A percentile compares a stretch with the other conserved stretches of the same genome.
Conservation (phyloP, 1,284 basidiomycete species). For the Moniliophthora roreri region DNA sequence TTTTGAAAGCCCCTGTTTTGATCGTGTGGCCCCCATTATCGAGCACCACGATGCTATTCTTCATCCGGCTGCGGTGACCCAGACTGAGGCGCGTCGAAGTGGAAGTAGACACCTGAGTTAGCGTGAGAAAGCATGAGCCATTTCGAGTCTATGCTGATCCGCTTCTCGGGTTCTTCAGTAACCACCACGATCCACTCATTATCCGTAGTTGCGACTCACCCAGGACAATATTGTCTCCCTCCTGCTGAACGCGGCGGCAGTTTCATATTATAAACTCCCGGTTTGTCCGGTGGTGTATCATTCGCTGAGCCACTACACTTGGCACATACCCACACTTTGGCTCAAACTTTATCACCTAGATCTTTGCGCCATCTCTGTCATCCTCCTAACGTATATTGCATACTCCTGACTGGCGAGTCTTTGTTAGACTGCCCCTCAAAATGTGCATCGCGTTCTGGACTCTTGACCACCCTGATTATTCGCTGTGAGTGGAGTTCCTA, state of each 20-base stretch:
- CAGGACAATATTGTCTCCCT: no score
- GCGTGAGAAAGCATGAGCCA: constrained; percentile 1
- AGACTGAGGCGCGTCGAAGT: neutral
- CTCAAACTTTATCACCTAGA: constrained; percentile 1
- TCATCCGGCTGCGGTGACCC: constrained; percentile 28
- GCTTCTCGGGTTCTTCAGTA: no score
- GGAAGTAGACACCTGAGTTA: constrained; percentile 2
- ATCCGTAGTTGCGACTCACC: no score
- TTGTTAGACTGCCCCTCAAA: neutral
- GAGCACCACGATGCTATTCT: constrained; percentile 58
- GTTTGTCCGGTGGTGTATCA: no score
- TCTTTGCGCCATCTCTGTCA: neutral
- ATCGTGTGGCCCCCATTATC: constrained; percentile 86
- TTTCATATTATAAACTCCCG: no score
- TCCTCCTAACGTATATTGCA: neutral
- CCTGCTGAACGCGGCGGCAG: no score
- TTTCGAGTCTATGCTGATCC: no score
- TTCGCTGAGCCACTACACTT: neutral
- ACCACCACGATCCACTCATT: no score
- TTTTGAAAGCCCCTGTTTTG: constrained; percentile 64
- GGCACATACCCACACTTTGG: neutral
- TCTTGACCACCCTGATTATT: constrained; percentile 70
- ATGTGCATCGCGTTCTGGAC: constrained; percentile 83
- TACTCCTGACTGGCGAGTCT: neutral
- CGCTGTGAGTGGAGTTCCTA: constrained; percentile 56